phyloP scores from a whole-genome alignment of 1,284 basidiomycete genomes.

The Phylloporus gajari region DNA sequence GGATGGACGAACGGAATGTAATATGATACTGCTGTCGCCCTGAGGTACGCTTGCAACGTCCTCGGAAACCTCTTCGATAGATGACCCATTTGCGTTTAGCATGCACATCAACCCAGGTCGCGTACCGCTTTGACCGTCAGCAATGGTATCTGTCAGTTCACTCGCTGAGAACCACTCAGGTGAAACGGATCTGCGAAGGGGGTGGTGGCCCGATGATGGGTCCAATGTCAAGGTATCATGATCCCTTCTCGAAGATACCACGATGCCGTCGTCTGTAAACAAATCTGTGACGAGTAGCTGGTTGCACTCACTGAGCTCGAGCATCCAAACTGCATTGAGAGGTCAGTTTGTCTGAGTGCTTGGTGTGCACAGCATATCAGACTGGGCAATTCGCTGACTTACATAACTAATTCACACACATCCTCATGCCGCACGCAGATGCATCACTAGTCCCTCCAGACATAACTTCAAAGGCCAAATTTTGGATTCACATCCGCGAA shows the following conservation, averaged over 20 bases:
- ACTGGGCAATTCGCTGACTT: slow-evolving; percentile 17
- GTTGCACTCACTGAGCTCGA: slow-evolving; percentile 32
- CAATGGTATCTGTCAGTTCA: neutral
- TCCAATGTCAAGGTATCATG: slow-evolving; percentile 4
- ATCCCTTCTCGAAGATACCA: neutral
- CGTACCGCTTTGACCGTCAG: slow-evolving; percentile 10
- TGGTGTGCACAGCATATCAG: neutral
- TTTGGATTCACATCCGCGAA: slow-evolving; percentile 78
- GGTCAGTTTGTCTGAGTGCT: neutral
- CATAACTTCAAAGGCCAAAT: slow-evolving; percentile 74
- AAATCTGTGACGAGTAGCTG: slow-evolving; percentile 31
- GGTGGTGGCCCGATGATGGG: neutral
- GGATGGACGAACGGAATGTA: slow-evolving; percentile 34
- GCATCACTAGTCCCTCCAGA: slow-evolving; percentile 74
- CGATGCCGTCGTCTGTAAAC: slow-evolving; percentile 23
- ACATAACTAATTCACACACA: slow-evolving; percentile 24
- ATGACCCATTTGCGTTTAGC: slow-evolving; percentile 5
- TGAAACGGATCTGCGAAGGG: neutral
- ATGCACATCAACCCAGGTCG: slow-evolving; percentile 13
- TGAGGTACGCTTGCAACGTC: neutral
- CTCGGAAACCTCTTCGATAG: neutral
- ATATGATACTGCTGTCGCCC: slow-evolving; percentile 7
- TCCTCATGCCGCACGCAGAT: slow-evolving; percentile 82
- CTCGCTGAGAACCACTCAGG: neutral
- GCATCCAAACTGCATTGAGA: slow-evolving; percentile 31